Evolutionary conservation across 23 red algal genomes (phyloP), one percentile per base, ranked within the genome.

Genomic region (Pyropia haitanensis): DNA sequence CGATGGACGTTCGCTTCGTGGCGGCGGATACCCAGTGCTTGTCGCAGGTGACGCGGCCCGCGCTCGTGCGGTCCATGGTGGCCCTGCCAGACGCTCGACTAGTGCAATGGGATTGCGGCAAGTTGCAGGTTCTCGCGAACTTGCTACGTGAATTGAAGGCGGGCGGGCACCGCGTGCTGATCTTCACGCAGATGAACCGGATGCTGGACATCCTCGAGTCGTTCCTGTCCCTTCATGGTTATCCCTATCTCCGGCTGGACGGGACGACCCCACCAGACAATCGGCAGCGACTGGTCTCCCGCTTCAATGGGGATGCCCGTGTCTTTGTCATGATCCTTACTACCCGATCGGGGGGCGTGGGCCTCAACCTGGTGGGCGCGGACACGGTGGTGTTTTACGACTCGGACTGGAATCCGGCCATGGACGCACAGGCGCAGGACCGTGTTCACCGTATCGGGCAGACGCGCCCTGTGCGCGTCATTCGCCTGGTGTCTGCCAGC

Each of bases 301-400:
- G 93, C 55, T 97, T 97, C 65, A 97, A 97, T 60, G 61, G 58
- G 13, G 93, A 97, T 50, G 48, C 19, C 24, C 67, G 82, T 27
- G 77, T 88, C 26, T 87, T 97, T 65, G 79, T 68, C 63, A 79
- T 97, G 73, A 85, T 97, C 53, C 70, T 88, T 14, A 90, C 85
- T 14, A 97, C 93, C 24, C 64, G 93, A 1, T 71, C 83, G 0
- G 93, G 93, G 27, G 93, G 93, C 1, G 74, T 97, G 10, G 93
- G 93, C 16, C 63, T 97, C 15, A 97, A 97, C 33, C 52, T 97
- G 58, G 86, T 80, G 16, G 87, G 93, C 21, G 93, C 93, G 17
- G 93, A 97, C 69, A 79, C 80, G 16, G 93, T 97, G 18, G 63
- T 97, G 34, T 90, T 97, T 63, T 97, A 90, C 61, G 93, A 97